These are phyloP conservation scores for Solanum pinnatisectum DNA, from an alignment of 257 asterid genomes.

Conservation along the genomic window DNA sequence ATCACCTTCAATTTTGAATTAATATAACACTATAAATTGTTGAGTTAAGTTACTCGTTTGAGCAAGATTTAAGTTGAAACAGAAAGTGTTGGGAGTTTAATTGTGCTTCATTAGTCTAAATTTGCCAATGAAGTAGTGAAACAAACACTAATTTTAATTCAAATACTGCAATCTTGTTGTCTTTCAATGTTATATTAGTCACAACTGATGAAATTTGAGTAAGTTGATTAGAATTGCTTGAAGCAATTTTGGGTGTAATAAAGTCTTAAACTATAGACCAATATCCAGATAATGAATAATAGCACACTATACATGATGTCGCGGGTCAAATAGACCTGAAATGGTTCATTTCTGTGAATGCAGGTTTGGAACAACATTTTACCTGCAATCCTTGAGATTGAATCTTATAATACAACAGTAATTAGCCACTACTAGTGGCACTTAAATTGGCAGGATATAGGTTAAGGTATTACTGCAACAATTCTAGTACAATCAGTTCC, in stretches of 20 bases:
- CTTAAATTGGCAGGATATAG: neutral
- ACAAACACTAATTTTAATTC: neutral
- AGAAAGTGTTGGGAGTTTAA: too few species aligned
- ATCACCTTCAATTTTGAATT: too few species aligned
- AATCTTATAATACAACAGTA: neutral
- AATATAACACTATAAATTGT: too few species aligned
- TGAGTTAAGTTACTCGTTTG: too few species aligned
- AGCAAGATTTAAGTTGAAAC: too few species aligned
- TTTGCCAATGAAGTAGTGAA: neutral
- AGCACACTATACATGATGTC: neutral
- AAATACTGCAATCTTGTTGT: too few species aligned
- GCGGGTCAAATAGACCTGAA: neutral
- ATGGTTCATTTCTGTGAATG: conserved; percentile 4
- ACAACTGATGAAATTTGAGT: too few species aligned
- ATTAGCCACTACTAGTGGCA: neutral
- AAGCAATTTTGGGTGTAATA: neutral
- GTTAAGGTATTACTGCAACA: neutral
- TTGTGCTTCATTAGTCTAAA: neutral
- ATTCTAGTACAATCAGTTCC: neutral
- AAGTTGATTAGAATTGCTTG: too few species aligned
- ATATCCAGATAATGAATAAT: neutral
- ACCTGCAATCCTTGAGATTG: conserved; percentile 1
- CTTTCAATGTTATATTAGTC: too few species aligned
- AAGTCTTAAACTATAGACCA: neutral
- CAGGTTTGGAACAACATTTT: neutral